Evolutionary conservation across 2,329 filamentous ascomycete species (phyloP), one percentile per base, ranked within the genome.

Genomic region (Septoria petroselini): DNA sequence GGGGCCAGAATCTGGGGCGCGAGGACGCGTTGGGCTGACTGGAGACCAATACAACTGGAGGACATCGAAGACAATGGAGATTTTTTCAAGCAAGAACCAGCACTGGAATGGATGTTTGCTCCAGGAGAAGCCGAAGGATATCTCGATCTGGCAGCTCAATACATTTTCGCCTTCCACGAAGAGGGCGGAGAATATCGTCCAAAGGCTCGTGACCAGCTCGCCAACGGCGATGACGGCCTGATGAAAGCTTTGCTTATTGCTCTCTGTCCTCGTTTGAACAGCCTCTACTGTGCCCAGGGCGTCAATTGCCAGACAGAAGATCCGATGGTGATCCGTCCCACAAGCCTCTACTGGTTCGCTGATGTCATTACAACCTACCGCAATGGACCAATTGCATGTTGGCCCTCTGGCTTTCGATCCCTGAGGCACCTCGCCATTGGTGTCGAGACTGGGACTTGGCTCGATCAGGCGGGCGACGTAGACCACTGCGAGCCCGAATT

Each of bases 251-350:
- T 41, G 25, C 25, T 41, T 4, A 41, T 41, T 5, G 12, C n/a
- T n/a, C 5, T 27, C 9, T 41, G 39, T 27, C 39, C 39, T 12
- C 39, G 39, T 27, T 29, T 41, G 18, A n/a, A 41, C 17, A 41
- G 14, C 14, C 18, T 41, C 14, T 27, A 41, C 12, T 41, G 18
- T 15, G 39, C 18, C n/a, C 21, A 9, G 9, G 23, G 23, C 23
- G 23, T 27, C 23, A 27, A 27, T 27, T 5, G 23, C n/a, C n/a
- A n/a, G n/a, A n/a, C n/a, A n/a, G n/a, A n/a, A n/a, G n/a, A n/a
- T n/a, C n/a, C n/a, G n/a, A n/a, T n/a, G n/a, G n/a, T 6, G 11
- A n/a, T n/a, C n/a, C n/a, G n/a, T n/a, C n/a, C n/a, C 39, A 15
- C 14, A 5, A 41, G 39, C 18, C n/a, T 41, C 5, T 11, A 8